phyloP scores from a whole-genome alignment of 768 basidiomycete genomes.

The Lentinula aciculospora region DNA sequence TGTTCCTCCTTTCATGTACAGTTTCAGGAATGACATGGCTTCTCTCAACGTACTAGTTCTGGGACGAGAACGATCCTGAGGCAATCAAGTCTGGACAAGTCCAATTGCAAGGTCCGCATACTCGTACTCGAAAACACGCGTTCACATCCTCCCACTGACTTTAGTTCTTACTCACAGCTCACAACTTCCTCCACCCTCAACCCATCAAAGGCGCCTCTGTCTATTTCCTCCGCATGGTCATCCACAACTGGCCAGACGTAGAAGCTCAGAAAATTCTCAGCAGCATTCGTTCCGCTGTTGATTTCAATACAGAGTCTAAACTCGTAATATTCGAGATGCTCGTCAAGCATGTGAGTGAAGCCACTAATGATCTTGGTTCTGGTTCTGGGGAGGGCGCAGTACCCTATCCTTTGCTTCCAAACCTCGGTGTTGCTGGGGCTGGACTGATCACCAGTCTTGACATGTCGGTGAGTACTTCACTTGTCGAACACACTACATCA shows the following conservation, averaged over 20 bases:
- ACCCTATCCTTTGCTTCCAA: background rate
- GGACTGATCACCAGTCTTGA: background rate
- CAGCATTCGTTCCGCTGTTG: constrained; percentile 17
- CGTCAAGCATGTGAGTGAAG: background rate
- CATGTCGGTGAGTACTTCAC: background rate
- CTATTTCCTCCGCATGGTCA: constrained; percentile 21
- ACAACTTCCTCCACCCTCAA: constrained; percentile 27
- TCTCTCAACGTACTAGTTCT: constrained; percentile 15
- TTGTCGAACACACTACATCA: background rate
- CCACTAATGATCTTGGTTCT: background rate
- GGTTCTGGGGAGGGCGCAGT: background rate
- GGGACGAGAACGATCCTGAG: constrained; percentile 18
- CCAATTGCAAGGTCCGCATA: constrained; percentile 19
- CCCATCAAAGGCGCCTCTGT: constrained; percentile 20
- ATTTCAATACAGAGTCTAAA: constrained; percentile 11
- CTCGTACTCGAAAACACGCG: too few relatives aligned
- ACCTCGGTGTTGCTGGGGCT: background rate
- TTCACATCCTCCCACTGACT: background rate
- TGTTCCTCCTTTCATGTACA: background rate
- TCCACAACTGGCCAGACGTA: constrained; percentile 25
- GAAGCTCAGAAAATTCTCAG: constrained; percentile 20
- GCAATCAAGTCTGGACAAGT: constrained; percentile 20
- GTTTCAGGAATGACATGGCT: too few relatives aligned
- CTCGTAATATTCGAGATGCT: constrained; percentile 21
- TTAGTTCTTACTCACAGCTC: constrained; percentile 10